These are phyloP conservation scores for Royoungia palumana DNA, from an alignment of 768 basidiomycete genomes.

Conservation along the genomic window DNA sequence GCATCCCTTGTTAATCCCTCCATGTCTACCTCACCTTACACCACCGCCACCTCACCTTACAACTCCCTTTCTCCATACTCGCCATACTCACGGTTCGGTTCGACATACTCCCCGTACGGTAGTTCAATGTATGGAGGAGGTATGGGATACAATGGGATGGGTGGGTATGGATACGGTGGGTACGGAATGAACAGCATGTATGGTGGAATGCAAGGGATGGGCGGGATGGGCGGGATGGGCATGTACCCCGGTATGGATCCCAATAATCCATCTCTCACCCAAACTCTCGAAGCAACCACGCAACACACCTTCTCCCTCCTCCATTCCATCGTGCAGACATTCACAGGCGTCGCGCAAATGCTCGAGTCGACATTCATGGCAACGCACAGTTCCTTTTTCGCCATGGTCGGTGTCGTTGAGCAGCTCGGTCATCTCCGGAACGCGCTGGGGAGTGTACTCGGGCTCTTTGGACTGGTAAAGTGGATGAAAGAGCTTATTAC, in stretches of 20 bases:
- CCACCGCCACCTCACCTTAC: conserved; percentile 25
- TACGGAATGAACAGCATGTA: conserved; percentile 54
- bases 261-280: conserved; percentile 65
- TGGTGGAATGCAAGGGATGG: conserved; percentile 37
- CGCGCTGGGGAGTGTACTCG: conserved; percentile 90
- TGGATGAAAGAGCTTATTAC: conserved; percentile 73
- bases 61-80: conserved; percentile 50
- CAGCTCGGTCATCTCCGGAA: conserved; percentile 90
- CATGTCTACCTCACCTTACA: conserved; percentile 33
- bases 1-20: conserved; percentile 44
- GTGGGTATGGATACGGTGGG: conserved; percentile 40
- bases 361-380: conserved; percentile 98
- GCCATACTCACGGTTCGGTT: conserved; percentile 35
- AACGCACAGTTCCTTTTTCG: conserved; percentile 92
- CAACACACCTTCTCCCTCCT: conserved; percentile 90
- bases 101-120: conserved; percentile 36
- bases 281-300: conserved; percentile 85
- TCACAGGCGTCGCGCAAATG: conserved; percentile 94
- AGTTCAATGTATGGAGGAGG: conserved; percentile 33
- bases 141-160: conserved; percentile 42
- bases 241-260: conserved; percentile 44
- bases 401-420: conserved; percentile 95
- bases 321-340: conserved; percentile 93
- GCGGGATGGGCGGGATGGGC: conserved; percentile 41
- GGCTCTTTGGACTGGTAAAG: conserved; percentile 83